These are phyloP conservation scores for Panaeolus papilionaceus DNA, from an alignment of 768 basidiomycete species.

Conservation along the genomic window DNA sequence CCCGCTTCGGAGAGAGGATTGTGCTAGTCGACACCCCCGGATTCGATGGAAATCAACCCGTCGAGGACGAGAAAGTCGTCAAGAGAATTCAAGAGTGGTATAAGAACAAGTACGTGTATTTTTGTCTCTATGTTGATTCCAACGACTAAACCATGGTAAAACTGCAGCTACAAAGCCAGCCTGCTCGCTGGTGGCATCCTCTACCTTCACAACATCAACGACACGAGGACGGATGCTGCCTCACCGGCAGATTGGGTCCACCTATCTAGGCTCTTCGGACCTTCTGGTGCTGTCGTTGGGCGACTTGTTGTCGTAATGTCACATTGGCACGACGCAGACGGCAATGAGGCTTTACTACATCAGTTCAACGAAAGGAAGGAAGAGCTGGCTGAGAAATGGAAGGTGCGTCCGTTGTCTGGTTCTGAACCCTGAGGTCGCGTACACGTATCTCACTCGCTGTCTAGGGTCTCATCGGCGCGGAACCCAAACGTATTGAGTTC, in stretches of 20 bases:
- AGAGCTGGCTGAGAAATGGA: constrained; percentile 6
- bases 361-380: constrained; percentile 2
- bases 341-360: constrained; percentile 4
- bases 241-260: constrained; percentile 2
- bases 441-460: neutral
- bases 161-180: constrained; percentile 8
- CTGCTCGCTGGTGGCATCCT: constrained; percentile 11
- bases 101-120: constrained; percentile 6
- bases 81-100: constrained; percentile 13
- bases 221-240: constrained; percentile 13
- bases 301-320: constrained; percentile 13
- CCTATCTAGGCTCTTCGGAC: constrained; percentile 8
- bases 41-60: constrained; percentile 7
- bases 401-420: neutral
- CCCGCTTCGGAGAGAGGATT: constrained; percentile 7
- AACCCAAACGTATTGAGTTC: neutral
- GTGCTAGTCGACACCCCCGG: constrained; percentile 3
- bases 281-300: constrained; percentile 5
- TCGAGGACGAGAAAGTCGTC: constrained; percentile 8
- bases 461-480: neutral
- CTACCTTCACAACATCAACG: constrained; percentile 7
- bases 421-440: constrained; percentile 3
- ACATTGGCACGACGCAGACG: constrained; percentile 12
- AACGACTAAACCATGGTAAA: neutral
- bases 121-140: neutral